phyloP scores from a whole-genome alignment of 495 filamentous ascomycete species.

The Trichoderma reesei region DNA sequence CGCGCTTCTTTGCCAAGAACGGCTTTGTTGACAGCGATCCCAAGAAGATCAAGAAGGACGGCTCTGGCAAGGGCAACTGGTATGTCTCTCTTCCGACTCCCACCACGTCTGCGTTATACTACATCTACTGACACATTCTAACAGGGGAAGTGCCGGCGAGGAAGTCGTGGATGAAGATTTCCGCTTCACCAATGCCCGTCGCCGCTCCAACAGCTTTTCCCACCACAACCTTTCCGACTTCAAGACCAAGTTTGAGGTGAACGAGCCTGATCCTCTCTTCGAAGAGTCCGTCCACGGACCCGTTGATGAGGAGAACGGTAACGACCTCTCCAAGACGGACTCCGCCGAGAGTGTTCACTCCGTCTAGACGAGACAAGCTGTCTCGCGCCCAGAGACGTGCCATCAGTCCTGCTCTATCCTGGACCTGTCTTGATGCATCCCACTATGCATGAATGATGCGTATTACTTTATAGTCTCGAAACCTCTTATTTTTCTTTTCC shows the following conservation, averaged over 20 bases:
- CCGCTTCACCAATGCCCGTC: conserved; percentile 75
- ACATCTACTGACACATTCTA: not conserved
- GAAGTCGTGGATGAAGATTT: conserved; percentile 74
- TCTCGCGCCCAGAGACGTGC: conserved; percentile 1
- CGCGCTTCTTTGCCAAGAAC: conserved; percentile 85
- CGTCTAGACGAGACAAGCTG: not conserved
- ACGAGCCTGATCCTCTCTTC: conserved; percentile 78
- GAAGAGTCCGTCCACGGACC: conserved; percentile 70
- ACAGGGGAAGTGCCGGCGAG: conserved; percentile 72
- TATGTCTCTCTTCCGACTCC: conserved; percentile 33
- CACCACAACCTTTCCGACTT: conserved; percentile 52
- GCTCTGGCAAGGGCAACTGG: conserved; percentile 90
- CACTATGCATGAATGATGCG: not conserved
- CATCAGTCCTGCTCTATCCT: not conserved
- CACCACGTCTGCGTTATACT: too few species aligned
- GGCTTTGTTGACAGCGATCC: conserved; percentile 76
- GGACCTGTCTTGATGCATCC: not conserved
- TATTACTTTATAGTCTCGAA: not conserved
- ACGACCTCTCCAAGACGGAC: conserved; percentile 43
- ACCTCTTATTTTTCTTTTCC: not conserved
- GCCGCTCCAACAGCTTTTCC: conserved; percentile 76
- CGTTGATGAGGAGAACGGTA: conserved; percentile 35
- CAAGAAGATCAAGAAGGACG: conserved; percentile 93
- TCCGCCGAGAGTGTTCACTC: conserved; percentile 32
- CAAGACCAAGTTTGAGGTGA: conserved; percentile 82